These are phyloP conservation scores for Leccinum truebloodii DNA, from an alignment of 768 basidiomycete species.

Conservation along the genomic window DNA sequence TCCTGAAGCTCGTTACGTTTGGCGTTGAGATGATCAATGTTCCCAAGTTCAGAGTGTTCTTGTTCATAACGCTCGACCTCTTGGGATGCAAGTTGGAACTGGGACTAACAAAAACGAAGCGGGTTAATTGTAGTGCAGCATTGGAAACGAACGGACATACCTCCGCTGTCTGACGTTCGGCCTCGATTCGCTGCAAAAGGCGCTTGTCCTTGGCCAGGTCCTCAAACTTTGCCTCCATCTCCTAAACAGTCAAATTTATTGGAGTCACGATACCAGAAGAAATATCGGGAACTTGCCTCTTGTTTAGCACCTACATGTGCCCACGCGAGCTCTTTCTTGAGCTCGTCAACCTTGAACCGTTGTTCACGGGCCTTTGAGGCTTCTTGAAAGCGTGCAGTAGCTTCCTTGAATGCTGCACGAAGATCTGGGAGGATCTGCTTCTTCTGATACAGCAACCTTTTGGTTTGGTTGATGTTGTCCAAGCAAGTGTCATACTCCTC, in stretches of 20 bases:
- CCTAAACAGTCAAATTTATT: conserved; percentile 30
- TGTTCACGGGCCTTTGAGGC: conserved; percentile 75
- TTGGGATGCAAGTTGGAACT: conserved; percentile 35
- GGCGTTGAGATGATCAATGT: conserved; percentile 46
- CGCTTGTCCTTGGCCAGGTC: conserved; percentile 41
- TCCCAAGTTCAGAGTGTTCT: conserved; percentile 43
- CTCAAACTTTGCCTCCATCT: conserved; percentile 43
- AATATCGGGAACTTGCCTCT: conserved; percentile 41
- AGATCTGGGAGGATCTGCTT: conserved; percentile 79
- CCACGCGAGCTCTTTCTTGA: conserved; percentile 87
- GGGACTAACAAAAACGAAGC: conserved; percentile 36
- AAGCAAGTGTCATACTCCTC: conserved; percentile 83
- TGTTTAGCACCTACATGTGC: conserved; percentile 76
- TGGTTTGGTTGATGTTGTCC: conserved; percentile 69
- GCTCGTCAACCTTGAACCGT: conserved; percentile 61
- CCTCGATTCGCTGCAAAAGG: conserved; percentile 42
- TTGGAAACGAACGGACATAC: conserved; percentile 25
- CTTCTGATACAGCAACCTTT: conserved; percentile 67
- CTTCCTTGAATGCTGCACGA: conserved; percentile 55
- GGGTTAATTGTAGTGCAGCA: neutral
- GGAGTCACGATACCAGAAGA: neutral
- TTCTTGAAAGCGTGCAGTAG: conserved; percentile 62
- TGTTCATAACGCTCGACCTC: conserved; percentile 41
- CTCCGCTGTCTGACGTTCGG: conserved; percentile 40
- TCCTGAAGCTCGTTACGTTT: conserved; percentile 36